Evolutionary conservation across 352 stramenopile species (phyloP), one percentile per base, ranked within the genome.

Genomic region (Phytopythium helicoides): DNA sequence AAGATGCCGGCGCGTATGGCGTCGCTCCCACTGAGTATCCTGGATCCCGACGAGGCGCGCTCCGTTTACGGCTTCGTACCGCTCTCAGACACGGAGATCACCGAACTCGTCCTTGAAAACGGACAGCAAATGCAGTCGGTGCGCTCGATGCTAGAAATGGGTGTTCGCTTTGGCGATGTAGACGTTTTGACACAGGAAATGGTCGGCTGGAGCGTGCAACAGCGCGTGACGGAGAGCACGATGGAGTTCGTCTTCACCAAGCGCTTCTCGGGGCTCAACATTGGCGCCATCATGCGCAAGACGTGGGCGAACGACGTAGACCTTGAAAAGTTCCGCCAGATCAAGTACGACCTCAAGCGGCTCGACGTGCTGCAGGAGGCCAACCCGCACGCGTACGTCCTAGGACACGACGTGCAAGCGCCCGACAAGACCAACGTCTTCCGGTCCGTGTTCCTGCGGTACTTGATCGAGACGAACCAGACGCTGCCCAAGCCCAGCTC

Each of bases 181-280:
- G 16, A 50, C 44, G 44, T 39, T 23, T 19, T 38, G 6, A 22
- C 36, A 14, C 36, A 21, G 15, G 15, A 71, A 14, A 35, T 59
- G 12, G 65, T 76, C 26, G 71, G 71, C 3, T 77, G 68, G 71
- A 47, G 73, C 37, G 60, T 81, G 21, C 49, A 69, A 15, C 61
- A 71, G n/a, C 53, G 58, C 22, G 59, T 72, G 22, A 33, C 62
- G 0, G 67, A 54, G 9, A 59, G 56, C 31, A 57, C 70, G 36
- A 68, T 81, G 58, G 58, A 64, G 61, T 77, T 63, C 38, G 59
- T 64, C 16, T 81, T 73, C 25, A 63, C 60, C 15, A 81, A 81
- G 46, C 59, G 18, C 1, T 76, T 77, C 47, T 19, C 34, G 16
- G 59, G 55, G 0, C 39, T 72, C 8, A 65, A 71, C 33, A 68